Base-by-base conservation (phyloP, 2,329 filamentous ascomycete species). In the Lasiodiplodia citricola region DNA sequence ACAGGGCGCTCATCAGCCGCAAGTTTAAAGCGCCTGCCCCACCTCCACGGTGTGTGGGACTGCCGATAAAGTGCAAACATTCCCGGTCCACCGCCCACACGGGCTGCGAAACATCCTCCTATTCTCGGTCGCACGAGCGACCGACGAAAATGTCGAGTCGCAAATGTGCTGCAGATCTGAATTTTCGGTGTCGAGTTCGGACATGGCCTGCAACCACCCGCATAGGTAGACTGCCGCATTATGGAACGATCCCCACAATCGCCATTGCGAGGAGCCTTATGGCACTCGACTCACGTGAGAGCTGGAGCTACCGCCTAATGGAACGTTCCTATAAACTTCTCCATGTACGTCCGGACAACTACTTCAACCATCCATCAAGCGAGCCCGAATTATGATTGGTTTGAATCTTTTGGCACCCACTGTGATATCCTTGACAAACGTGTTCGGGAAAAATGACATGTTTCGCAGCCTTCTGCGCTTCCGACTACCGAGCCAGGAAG, bases 21-120 rank as follows among this genome's bases (percentile, higher is more conserved):
- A 63, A 50, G 58, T 28, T 51, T 25, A 63, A 63, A 50, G 58
- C 41, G 57, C 38, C 21, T 16, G 38, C 57, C 37, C 57, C 58
- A 44, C 58, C 41, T 35, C 18, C 38, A 28, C 25, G 11, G 11
- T 28, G 21, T 60, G 57, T 16, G 44, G 38, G 13, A 47, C 47
- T 54, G 25, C 51, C 14, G 51, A 31, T 18, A 31, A 8, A 28
- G 54, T 23, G 7, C 54, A 56, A 37, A 37, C 54, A 18, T 37
- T 21, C 23, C 54, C 18, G 44, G 3, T 47, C 14, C 44, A 47
- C 44, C 44, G 44, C n/a, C n/a, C 44, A 47, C 44, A 16, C 18
- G 10, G n/a, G n/a, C 3, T n/a, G 44, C 44, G n/a, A 47, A 47
- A 47, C 44, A 44, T n/a, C 41, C n/a, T n/a, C 10, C 8, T 21